Evolutionary conservation across 768 basidiomycete species (phyloP).

Genomic region (Psilocybe subaeruginosa): DNA sequence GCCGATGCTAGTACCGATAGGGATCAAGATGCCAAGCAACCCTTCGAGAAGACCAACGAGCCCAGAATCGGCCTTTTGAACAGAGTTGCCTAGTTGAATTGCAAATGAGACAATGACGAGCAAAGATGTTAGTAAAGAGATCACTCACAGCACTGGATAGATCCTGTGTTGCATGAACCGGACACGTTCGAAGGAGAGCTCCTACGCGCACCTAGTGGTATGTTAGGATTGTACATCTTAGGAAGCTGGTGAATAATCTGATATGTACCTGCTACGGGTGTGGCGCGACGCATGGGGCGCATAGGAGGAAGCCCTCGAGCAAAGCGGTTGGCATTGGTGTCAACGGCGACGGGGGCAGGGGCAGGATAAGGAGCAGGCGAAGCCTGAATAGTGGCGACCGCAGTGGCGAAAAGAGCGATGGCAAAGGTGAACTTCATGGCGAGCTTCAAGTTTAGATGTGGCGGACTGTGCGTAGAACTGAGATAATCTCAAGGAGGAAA

Average conservation of each 20-base stretch:
- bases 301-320: conserved; percentile 55
- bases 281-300: conserved; percentile 43
- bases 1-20: conserved; percentile 30
- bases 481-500: background rate
- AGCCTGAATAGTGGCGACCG: conserved; percentile 39
- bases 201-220: conserved; percentile 38
- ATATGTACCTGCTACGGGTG: conserved; percentile 31
- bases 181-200: conserved; percentile 37
- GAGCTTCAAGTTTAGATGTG: background rate
- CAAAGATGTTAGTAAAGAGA: background rate
- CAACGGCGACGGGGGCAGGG: conserved; percentile 35
- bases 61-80: conserved; percentile 19
- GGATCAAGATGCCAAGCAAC: conserved; percentile 35
- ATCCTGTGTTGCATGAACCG: conserved; percentile 42
- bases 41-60: conserved; percentile 23
- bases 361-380: conserved; percentile 40
- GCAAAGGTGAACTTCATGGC: conserved; percentile 16
- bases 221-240: background rate
- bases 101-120: background rate
- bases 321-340: conserved; percentile 56
- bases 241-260: conserved; percentile 11
- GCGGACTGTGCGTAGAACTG: background rate
- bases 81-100: conserved; percentile 29
- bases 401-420: conserved; percentile 3
- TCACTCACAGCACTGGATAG: conserved; percentile 45